phyloP scores from a whole-genome alignment of 352 stramenopile species.

The Bremia lactucae region DNA sequence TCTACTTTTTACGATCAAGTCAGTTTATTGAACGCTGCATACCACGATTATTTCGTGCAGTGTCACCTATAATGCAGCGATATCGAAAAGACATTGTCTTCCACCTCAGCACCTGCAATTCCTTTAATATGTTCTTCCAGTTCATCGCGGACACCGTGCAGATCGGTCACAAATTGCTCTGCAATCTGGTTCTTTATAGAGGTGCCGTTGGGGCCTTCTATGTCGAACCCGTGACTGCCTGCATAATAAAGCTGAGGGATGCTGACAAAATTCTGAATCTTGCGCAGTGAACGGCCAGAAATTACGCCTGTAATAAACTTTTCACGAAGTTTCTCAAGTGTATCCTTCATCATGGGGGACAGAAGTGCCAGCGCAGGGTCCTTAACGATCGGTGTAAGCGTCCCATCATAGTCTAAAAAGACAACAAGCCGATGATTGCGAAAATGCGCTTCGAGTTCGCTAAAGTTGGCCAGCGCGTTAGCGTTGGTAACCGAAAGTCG shows the following conservation, averaged over 20 bases:
- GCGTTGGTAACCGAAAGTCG: constrained; percentile 59
- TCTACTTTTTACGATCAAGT: constrained; percentile 40
- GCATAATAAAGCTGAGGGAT: constrained; percentile 86
- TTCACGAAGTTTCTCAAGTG: constrained; percentile 63
- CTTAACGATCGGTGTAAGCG: constrained; percentile 84
- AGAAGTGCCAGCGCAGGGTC: constrained; percentile 70
- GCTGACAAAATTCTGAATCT: constrained; percentile 84
- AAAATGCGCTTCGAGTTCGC: constrained; percentile 39
- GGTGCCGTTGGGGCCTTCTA: constrained; percentile 65
- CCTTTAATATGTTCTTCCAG: constrained; percentile 31
- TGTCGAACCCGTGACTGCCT: constrained; percentile 86
- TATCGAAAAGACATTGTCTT: constrained; percentile 86
- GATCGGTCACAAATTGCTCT: constrained; percentile 53
- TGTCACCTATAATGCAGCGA: constrained; percentile 81
- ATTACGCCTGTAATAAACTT: constrained; percentile 83
- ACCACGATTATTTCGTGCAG: not conserved
- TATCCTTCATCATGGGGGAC: constrained; percentile 49
- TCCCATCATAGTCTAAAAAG: constrained; percentile 87
- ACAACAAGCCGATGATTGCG: constrained; percentile 55
- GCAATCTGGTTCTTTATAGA: constrained; percentile 80
- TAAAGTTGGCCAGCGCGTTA: constrained; percentile 70
- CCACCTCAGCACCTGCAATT: constrained; percentile 60
- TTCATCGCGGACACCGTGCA: constrained; percentile 47
- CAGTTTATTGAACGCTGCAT: not conserved
- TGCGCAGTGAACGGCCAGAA: constrained; percentile 73